Evolutionary conservation across 1,284 basidiomycete species (phyloP), one percentile per base, ranked within the genome.

Genomic region (Puccinia polysora): DNA sequence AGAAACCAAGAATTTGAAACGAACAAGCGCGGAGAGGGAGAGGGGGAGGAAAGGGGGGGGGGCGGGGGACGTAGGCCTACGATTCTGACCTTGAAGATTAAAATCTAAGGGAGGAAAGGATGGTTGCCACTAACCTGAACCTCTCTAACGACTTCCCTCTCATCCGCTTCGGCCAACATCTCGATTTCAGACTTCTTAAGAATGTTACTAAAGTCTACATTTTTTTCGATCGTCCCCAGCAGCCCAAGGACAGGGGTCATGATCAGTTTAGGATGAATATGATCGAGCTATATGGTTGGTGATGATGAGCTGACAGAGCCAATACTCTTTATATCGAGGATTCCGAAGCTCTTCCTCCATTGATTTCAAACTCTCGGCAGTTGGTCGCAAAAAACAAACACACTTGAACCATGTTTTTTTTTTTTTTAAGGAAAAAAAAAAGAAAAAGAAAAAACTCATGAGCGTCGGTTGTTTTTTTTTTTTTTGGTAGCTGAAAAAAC

Each of bases 291-390:
- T 8, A 18, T 18, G 18, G 8, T 43, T 8, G 18, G 18, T 43
- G 18, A 43, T 43, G 40, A 18, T 10, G 7, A 10, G 90, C 91
- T 88, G 84, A 95, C 92, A 96, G 77, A 97, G 83, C 84, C 93
- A 97, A 82, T 99, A 99, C 81, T 91, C 89, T 78, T 91, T 91
- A 79, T 98, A 99, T 80, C 89, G 88, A 4, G 94, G 96, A 77
- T 90, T 89, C 53, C 84, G 84, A 64, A 99, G 84, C 80, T 99
- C 96, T 53, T 84, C 82, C 76, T 89, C 88, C 62, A 97, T 83
- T 12, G 89, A 88, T 73, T 87, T 86, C 59, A 99, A 83, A 76
- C 89, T 93, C 36, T 88, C 85, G 63, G 89, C 86, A 67, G 85
- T 88, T 25, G 88, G 88, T 58, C 90, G 86, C 8, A 98, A 83